Evolutionary conservation across 108 stramenopile genomes (phyloP).

Genomic region (Pseudonitzschia delicatissima): DNA sequence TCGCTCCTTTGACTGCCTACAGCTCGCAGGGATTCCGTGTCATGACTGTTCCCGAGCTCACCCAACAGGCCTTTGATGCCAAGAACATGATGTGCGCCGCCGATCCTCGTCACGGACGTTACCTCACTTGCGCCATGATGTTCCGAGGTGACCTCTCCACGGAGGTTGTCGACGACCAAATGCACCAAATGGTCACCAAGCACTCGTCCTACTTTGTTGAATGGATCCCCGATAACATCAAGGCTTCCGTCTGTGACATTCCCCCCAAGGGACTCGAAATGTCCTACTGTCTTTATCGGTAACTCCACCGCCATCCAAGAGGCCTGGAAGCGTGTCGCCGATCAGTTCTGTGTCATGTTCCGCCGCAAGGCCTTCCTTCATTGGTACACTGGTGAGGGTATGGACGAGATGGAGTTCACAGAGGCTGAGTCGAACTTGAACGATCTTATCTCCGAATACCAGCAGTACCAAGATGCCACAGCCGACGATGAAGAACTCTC

Average conservation of each 20-base stretch:
- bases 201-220: constrained; percentile 98
- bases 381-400: constrained; percentile 94
- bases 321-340: constrained; percentile 88
- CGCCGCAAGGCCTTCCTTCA: constrained; percentile 93
- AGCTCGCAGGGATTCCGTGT: constrained; percentile 95
- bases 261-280: constrained; percentile 95
- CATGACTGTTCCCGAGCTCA: constrained; percentile 96
- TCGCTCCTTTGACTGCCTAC: constrained; percentile 89
- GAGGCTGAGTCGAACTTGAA: constrained; percentile 96
- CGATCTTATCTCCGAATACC: constrained; percentile 94
- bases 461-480: constrained; percentile 92
- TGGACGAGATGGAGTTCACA: constrained; percentile 96
- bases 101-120: constrained; percentile 98
- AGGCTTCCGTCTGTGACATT: constrained; percentile 98
- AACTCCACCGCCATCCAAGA: constrained; percentile 95
- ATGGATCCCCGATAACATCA: constrained; percentile 99
- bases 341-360: constrained; percentile 93
- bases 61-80: constrained; percentile 94
- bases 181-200: constrained; percentile 97
- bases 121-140: constrained; percentile 97
- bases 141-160: constrained; percentile 98
- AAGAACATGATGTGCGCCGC: constrained; percentile 99
- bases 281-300: constrained; percentile 91
- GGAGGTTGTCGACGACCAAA: constrained; percentile 96
- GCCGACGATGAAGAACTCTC: constrained; percentile 67